Conservation (phyloP, 768 basidiomycete species). For the Suillus hirtellus region DNA sequence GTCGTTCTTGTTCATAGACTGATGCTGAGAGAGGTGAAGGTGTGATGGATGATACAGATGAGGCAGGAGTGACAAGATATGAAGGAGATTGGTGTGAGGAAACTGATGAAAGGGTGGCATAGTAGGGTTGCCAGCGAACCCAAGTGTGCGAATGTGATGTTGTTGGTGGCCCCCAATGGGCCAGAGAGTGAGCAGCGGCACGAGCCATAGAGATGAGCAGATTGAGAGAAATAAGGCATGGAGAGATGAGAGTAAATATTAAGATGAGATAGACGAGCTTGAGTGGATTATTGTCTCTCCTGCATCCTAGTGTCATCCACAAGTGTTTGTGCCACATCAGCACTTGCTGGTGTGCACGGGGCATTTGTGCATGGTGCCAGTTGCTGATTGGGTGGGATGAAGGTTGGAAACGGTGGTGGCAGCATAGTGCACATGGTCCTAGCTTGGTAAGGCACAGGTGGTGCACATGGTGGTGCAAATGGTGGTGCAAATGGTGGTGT, state of each 20-base stretch:
- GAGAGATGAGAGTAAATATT: slow-evolving; percentile 16
- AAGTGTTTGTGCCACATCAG: too few relatives aligned
- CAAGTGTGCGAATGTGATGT: slow-evolving; percentile 54
- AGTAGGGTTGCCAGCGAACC: slow-evolving; percentile 83
- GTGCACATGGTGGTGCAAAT: too few relatives aligned
- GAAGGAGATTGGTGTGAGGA: slow-evolving; percentile 37
- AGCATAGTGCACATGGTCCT: too few relatives aligned
- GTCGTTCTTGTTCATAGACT: slow-evolving; percentile 38
- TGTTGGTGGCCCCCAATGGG: slow-evolving; percentile 69
- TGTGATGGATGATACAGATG: slow-evolving; percentile 49
- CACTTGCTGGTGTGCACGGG: too few relatives aligned
- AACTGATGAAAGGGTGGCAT: slow-evolving; percentile 42
- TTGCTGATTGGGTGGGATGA: too few relatives aligned
- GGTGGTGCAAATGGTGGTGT: too few relatives aligned
- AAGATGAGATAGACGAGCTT: slow-evolving; percentile 15
- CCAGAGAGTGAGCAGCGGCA: slow-evolving; percentile 48
- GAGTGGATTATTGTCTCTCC: slow-evolving; percentile 21
- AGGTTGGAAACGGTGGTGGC: too few relatives aligned
- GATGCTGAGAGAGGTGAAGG: slow-evolving; percentile 39
- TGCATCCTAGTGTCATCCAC: too few relatives aligned
- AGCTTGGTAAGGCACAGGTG: too few relatives aligned
- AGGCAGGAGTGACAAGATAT: slow-evolving; percentile 60
- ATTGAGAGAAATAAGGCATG: slow-evolving; percentile 24
- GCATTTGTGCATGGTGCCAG: too few relatives aligned
- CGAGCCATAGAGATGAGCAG: slow-evolving; percentile 37